Conservation (phyloP, 768 basidiomycete genomes). For the Auricularia auricula-judae region DNA sequence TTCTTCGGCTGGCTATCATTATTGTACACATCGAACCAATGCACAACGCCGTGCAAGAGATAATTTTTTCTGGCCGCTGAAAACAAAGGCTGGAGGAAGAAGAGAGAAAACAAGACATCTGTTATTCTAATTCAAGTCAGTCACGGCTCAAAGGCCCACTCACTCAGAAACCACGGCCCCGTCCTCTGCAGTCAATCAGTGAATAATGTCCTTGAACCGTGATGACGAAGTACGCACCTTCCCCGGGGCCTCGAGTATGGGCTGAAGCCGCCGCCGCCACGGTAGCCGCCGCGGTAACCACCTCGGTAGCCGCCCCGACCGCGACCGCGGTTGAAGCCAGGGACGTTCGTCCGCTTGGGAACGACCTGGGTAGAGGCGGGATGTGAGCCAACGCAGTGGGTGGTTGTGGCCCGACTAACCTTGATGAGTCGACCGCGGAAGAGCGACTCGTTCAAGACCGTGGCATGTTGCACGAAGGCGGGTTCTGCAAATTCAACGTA, state of each 20-base stretch:
- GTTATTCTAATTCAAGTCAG: neutral
- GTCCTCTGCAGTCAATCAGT: constrained; percentile 31
- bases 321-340: constrained; percentile 78
- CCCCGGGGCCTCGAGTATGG: constrained; percentile 59
- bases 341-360: constrained; percentile 90
- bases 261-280: constrained; percentile 37
- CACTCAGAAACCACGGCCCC: constrained; percentile 62
- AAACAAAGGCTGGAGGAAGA: neutral
- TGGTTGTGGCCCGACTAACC: constrained; percentile 30
- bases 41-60: too few species aligned
- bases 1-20: too few species aligned
- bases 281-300: constrained; percentile 47
- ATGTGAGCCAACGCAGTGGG: neutral
- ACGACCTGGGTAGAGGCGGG: constrained; percentile 52
- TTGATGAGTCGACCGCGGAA: constrained; percentile 91
- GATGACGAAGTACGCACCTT: constrained; percentile 38
- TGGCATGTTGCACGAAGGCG: constrained; percentile 78
- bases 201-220: neutral
- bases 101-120: neutral
- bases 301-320: constrained; percentile 50
- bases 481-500: constrained; percentile 98
- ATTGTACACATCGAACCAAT: too few species aligned
- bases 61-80: neutral
- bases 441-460: constrained; percentile 91
- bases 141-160: neutral